Evolutionary conservation across 1,284 basidiomycete genomes (phyloP).

Genomic region (Neonothopanus nambi): DNA sequence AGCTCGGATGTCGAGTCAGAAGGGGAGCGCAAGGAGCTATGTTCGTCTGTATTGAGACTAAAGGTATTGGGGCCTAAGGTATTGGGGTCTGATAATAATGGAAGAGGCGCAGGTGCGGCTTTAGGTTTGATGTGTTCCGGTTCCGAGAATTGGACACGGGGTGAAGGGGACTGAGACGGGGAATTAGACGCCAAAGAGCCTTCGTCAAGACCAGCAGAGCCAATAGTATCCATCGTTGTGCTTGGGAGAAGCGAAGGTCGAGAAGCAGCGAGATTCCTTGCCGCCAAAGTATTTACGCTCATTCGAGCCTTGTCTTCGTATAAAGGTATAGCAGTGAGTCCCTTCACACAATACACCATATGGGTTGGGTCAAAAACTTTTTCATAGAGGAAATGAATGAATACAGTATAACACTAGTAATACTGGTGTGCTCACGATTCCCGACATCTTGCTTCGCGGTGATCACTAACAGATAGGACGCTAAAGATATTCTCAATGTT

Average conservation of each 20-base stretch:
- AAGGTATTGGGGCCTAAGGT: no score
- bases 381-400: constrained; percentile 12
- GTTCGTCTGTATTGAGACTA: constrained; percentile 23
- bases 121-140: constrained; percentile 39
- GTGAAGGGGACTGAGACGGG: constrained; percentile 18
- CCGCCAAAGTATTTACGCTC: constrained; percentile 49
- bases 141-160: constrained; percentile 50
- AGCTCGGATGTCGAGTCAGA: constrained; percentile 52
- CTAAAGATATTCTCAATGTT: constrained; percentile 34
- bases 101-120: background rate
- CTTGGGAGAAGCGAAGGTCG: constrained; percentile 45
- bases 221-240: constrained; percentile 27
- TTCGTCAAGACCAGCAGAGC: constrained; percentile 9
- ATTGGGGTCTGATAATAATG: constrained; percentile 35
- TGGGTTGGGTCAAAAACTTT: constrained; percentile 64
- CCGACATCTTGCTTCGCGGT: constrained; percentile 61
- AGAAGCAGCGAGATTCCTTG: constrained; percentile 42
- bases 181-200: background rate
- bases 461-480: constrained; percentile 71
- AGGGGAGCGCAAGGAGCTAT: constrained; percentile 34
- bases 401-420: constrained; percentile 13
- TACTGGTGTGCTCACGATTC: constrained; percentile 50
- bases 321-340: constrained; percentile 67
- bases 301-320: constrained; percentile 56
- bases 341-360: constrained; percentile 64